Evolutionary conservation across 176 grass and related monocot genomes (phyloP), one percentile per base, ranked within the genome.

Genomic region (Puccinellia tenuiflora): DNA sequence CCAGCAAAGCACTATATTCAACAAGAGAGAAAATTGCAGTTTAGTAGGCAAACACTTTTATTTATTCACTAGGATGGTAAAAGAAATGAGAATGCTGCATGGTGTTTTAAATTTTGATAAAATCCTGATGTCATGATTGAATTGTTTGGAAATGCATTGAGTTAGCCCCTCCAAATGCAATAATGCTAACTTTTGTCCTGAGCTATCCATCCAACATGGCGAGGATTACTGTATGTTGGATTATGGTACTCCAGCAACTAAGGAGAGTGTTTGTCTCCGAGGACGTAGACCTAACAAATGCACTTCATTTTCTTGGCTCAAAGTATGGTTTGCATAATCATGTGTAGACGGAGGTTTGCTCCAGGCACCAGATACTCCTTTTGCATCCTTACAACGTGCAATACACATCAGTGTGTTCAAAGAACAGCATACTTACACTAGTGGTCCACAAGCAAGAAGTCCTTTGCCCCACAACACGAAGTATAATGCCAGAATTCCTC

Each of bases 401-500:
- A 43, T 39, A 67, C 63, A 70, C 22, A 45, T 70, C 39, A 70
- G 25, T 8, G 28, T 39, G 35, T 5, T 67, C 3, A 82, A 69
- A 70, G 42, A 85, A 89, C 47, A 79, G 26, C 42, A 81, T 66
- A 88, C 96, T 90, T 99, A 99, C 96, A 94, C 66, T 77, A 99
- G 74, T 54, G 96, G 96, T 5, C 96, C 93, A 68, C 96, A 96
- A 77, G 85, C 83, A 56, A 88, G 80, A 90, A 98, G 88, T 42
- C 96, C 96, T 88, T 98, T 98, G 43, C 91, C 96, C 96, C 96
- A 98, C 70, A 98, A 87, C 21, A 92, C 77, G 5, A 90, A 99
- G 88, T 96, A 96, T 88, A 99, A 87, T 78, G 96, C 87, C 85
- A 99, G 87, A 75, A 99, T 95, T 76, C 96, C 96, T 67, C 96